phyloP scores from a whole-genome alignment of 345 rosid genomes.

The Melastoma malabathricum region DNA sequence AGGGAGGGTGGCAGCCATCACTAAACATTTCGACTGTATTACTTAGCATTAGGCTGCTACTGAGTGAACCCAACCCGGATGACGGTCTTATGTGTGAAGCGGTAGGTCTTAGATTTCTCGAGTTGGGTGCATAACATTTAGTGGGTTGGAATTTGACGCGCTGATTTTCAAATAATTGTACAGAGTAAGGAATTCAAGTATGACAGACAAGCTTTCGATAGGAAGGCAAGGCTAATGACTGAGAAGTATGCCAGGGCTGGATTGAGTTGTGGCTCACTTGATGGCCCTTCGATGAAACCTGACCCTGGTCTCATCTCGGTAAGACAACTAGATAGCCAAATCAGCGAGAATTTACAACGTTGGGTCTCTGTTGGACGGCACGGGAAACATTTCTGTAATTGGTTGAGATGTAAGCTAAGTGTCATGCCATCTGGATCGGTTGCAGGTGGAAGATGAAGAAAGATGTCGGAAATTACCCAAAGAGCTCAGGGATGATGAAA shows the following conservation, averaged over 20 bases:
- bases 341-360: neutral
- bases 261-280: slow-evolving; percentile 16
- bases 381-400: neutral
- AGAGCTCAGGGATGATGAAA: slow-evolving; percentile 13
- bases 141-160: slow-evolving; percentile 5
- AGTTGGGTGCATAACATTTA: neutral
- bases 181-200: slow-evolving; percentile 82
- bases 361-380: neutral
- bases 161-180: slow-evolving; percentile 12
- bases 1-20: slow-evolving; percentile 95
- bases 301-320: slow-evolving; percentile 12
- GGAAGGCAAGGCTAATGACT: slow-evolving; percentile 56
- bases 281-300: slow-evolving; percentile 14
- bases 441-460: slow-evolving; percentile 27
- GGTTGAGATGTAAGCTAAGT: neutral
- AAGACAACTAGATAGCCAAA: neutral
- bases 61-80: slow-evolving; percentile 75
- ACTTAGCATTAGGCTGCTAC: slow-evolving; percentile 51
- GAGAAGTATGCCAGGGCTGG: slow-evolving; percentile 47
- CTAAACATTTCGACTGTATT: slow-evolving; percentile 69
- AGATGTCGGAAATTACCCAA: slow-evolving; percentile 11
- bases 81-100: slow-evolving; percentile 79
- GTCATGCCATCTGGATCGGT: neutral
- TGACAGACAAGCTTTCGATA: slow-evolving; percentile 58
- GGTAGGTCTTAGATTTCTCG: slow-evolving; percentile 25